Evolutionary conservation across 75 land plant genomes (phyloP).

Genomic region (Sequoia sempervirens): DNA sequence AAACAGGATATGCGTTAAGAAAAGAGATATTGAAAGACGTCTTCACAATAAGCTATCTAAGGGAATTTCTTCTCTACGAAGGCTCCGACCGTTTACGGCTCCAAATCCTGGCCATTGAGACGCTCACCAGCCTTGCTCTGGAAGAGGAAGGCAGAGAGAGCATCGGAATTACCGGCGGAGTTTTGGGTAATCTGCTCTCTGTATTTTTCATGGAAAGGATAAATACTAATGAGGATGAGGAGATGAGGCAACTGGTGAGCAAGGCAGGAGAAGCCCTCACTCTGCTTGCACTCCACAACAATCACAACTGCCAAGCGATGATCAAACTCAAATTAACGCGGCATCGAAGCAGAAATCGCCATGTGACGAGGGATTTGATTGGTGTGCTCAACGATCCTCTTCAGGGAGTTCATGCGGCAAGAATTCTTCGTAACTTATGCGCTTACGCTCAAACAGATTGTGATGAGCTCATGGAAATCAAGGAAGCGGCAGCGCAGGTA

Average conservation of each 20-base stretch:
- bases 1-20: constrained; percentile 52
- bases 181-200: constrained; percentile 44
- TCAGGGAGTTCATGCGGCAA: constrained; percentile 23
- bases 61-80: constrained; percentile 30
- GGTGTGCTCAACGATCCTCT: constrained; percentile 23
- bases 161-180: constrained; percentile 76
- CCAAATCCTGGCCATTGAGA: constrained; percentile 53
- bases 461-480: constrained; percentile 25
- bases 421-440: constrained; percentile 61
- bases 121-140: constrained; percentile 61
- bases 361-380: constrained; percentile 20
- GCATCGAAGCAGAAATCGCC: not conserved
- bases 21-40: constrained; percentile 61
- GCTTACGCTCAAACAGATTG: constrained; percentile 31
- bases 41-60: not conserved
- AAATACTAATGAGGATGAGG: no score
- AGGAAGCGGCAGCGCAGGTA: constrained; percentile 20
- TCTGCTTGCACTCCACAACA: no score
- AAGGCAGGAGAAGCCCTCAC: no score
- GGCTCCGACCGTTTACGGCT: constrained; percentile 3
- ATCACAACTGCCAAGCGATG: no score
- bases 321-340: no score
- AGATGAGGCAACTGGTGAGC: no score
- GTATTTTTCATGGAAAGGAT: constrained; percentile 30
- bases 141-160: constrained; percentile 58